A percentile compares a stretch with the other conserved stretches of the same genome.
phyloP scores from a whole-genome alignment of 257 asterid genomes.

The Dorcoceras hygrometricum region DNA sequence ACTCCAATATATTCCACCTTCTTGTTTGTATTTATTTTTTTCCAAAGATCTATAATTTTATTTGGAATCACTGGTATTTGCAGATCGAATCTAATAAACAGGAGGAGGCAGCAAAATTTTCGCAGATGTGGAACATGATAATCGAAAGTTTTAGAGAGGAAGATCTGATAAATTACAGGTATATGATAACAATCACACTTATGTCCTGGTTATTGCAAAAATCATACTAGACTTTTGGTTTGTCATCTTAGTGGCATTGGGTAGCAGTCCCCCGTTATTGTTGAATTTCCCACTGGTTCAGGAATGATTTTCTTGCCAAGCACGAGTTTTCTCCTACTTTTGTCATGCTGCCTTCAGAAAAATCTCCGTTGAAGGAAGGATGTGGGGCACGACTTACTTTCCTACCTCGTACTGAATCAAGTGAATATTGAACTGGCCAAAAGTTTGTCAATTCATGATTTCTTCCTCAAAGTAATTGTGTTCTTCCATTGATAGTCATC shows the following conservation, averaged over 20 bases:
- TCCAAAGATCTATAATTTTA: conserved; percentile 13
- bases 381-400: too few relatives aligned
- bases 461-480: too few relatives aligned
- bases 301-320: too few relatives aligned
- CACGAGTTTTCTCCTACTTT: too few relatives aligned
- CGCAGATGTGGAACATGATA: conserved; percentile 98
- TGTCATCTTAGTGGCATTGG: too few relatives aligned
- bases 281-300: too few relatives aligned
- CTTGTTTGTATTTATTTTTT: conserved; percentile 18
- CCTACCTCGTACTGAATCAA: too few relatives aligned
- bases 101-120: conserved; percentile 81
- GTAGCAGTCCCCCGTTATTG: too few relatives aligned
- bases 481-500: too few relatives aligned
- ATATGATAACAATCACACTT: conserved; percentile 14
- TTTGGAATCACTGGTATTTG: conserved; percentile 29
- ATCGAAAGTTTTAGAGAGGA: conserved; percentile 96
- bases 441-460: too few relatives aligned
- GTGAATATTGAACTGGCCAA: not conserved
- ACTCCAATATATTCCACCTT: conserved; percentile 2
- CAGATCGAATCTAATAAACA: conserved; percentile 76
- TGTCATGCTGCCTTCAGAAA: too few relatives aligned
- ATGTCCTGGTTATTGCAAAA: not conserved
- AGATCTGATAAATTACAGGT: conserved; percentile 86
- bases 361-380: too few relatives aligned
- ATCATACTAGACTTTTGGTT: not conserved